Percentiles rank a stretch among this genome's conserved stretches.
Evolutionary conservation across 257 asterid genomes (phyloP).

Genomic region (Gardenia jasminoides): DNA sequence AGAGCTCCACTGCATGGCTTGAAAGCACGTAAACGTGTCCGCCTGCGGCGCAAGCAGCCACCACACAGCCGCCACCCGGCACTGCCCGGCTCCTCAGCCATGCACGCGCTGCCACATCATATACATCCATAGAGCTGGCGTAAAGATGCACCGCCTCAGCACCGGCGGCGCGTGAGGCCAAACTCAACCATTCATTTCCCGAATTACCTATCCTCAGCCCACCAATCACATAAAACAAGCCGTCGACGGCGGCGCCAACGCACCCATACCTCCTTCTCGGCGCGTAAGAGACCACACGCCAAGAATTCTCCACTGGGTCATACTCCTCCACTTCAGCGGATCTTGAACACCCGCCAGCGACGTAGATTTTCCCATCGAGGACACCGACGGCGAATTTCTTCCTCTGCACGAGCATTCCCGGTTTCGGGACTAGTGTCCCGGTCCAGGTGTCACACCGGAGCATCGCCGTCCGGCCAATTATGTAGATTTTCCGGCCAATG

Average conservation of each 20-base stretch:
- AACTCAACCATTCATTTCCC: conserved; percentile 23
- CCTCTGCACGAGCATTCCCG: conserved; percentile 51
- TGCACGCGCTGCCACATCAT: conserved; percentile 54
- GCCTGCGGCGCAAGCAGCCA: conserved; percentile 68
- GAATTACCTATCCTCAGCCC: conserved; percentile 62
- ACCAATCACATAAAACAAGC: conserved; percentile 67
- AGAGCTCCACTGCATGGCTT: conserved; percentile 87
- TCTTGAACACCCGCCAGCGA: conserved; percentile 71
- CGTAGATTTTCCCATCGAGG: conserved; percentile 54
- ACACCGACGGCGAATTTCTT: conserved; percentile 83
- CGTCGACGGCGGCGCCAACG: conserved; percentile 70
- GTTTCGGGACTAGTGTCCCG: conserved; percentile 56
- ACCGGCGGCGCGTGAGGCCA: conserved; percentile 37
- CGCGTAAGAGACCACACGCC: conserved; percentile 63
- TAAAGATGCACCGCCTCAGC: conserved; percentile 54
- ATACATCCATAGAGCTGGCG: conserved; percentile 80
- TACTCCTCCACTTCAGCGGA: conserved; percentile 76
- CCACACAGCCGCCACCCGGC: conserved; percentile 86
- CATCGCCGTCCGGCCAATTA: conserved; percentile 64
- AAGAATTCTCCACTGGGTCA: conserved; percentile 54
- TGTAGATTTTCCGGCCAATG: conserved; percentile 64
- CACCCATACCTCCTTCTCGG: conserved; percentile 79
- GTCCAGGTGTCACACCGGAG: conserved; percentile 89
- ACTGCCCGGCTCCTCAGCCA: conserved; percentile 74
- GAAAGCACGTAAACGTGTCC: conserved; percentile 59